Base-by-base conservation (phyloP, 441 rosid species). In the Isatis lusitanica region DNA sequence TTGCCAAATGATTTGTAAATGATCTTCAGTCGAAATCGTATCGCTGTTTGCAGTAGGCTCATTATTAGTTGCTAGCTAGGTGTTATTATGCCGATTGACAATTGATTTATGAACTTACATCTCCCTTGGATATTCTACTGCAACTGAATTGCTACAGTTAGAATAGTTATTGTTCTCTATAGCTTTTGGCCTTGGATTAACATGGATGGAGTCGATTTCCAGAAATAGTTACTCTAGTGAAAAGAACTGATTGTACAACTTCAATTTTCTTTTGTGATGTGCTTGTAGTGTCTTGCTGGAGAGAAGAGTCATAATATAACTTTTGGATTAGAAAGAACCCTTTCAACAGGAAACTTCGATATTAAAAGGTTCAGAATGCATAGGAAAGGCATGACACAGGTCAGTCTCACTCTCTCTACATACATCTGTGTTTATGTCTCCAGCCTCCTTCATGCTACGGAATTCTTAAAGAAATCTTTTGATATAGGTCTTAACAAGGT, bases 361-460 rank as follows among this genome's bases (percentile, higher is more conserved):
- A 84, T 95, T 80, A 84, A 91, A 79, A 87, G 99, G 63, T 95
- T 95, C 85, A 93, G 78, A 81, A 95, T 95, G 98, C 91, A 90
- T 84, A 87, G 95, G 83, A 95, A 95, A 83, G 99, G 99, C 65
- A 87, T 93, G 92, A 85, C 97, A 71, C 98, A 95, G 97, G 99
- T 91, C 75, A 73, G 65, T 68, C 59, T 43, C 50, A 33, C 38
- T 67, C 44, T 77, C 55, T 76, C 56, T 51, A 12, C 63, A 10
- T 70, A 48, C 43, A 42, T 68, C 50, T 33, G 11, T 61, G 46
- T 77, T 57, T 47, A 62, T 56, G 35, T 69, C 77, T 44, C 60
- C 6, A 28, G 30, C 55, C 67, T 56, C 33, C 52, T 79, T 66
- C 50, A 44, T 43, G 16, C 30, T 68, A 26, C 67, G 6, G 36